These are phyloP conservation scores for Tilletia caries DNA, from an alignment of 1,284 basidiomycete species.

Conservation along the genomic window DNA sequence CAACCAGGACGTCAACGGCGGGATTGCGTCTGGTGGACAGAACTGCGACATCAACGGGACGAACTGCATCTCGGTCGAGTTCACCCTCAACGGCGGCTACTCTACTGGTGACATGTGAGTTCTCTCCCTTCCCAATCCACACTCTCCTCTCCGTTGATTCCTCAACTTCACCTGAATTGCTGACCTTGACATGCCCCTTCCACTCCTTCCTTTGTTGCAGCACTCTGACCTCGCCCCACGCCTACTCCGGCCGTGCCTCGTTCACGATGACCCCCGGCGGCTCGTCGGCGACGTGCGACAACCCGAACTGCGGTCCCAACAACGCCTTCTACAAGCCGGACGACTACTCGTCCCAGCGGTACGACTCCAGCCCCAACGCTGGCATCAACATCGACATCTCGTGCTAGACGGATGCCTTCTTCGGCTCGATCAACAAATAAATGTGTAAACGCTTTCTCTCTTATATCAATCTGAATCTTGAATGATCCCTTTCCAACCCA, in stretches of 20 bases:
- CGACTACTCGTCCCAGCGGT: slow-evolving; percentile 21
- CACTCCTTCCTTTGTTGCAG: background rate
- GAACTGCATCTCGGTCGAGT: slow-evolving; percentile 19
- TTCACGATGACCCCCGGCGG: slow-evolving; percentile 13
- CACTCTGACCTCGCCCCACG: slow-evolving; percentile 15
- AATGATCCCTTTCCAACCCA: no score
- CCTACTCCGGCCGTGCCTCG: background rate
- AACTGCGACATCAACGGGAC: background rate
- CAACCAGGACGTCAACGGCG: slow-evolving; percentile 17
- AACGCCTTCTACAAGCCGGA: slow-evolving; percentile 19
- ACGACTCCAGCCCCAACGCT: slow-evolving; percentile 13
- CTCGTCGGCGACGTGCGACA: slow-evolving; percentile 17
- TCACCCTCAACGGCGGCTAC: slow-evolving; percentile 18
- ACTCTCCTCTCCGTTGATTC: background rate
- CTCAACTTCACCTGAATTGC: no score
- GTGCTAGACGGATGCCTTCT: slow-evolving; percentile 4
- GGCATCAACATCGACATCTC: slow-evolving; percentile 14
- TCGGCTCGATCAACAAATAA: no score
- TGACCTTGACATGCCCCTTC: background rate
- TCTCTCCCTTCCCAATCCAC: slow-evolving; percentile 1
- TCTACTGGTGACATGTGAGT: slow-evolving; percentile 19
- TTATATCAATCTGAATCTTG: no score
- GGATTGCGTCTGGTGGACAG: slow-evolving; percentile 17
- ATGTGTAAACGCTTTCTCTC: no score
- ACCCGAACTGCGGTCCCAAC: slow-evolving; percentile 19